These are phyloP conservation scores for Rubia balearica DNA, from an alignment of 305 asterid species.

Conservation along the genomic window DNA sequence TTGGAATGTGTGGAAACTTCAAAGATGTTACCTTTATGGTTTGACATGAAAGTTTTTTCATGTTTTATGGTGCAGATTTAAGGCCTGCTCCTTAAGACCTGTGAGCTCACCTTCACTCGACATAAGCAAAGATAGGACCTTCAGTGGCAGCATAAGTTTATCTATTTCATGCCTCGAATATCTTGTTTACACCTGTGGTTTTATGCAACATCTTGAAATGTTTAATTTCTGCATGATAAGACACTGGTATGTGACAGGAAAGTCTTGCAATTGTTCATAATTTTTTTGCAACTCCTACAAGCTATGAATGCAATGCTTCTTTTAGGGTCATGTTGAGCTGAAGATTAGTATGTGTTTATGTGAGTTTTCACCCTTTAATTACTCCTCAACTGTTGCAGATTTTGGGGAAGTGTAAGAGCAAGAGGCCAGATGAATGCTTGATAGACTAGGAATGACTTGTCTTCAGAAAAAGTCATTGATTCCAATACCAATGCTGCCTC, in stretches of 20 bases:
- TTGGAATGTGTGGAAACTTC: neutral
- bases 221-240: neutral
- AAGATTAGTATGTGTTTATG: neutral
- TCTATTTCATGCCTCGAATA: neutral
- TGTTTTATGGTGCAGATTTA: conserved; percentile 35
- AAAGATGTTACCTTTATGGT: neutral
- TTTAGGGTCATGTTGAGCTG: neutral
- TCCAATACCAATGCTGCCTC: conserved; percentile 28
- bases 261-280: neutral
- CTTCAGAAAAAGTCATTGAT: conserved; percentile 16
- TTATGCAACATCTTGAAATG: neutral
- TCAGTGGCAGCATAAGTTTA: conserved; percentile 18
- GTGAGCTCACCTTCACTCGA: conserved; percentile 50
- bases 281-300: neutral
- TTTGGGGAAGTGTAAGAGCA: conserved; percentile 18
- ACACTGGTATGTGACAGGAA: neutral
- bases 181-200: neutral
- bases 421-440: conserved; percentile 25
- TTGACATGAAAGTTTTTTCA: neutral
- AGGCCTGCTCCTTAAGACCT: conserved; percentile 54
- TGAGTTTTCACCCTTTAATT: neutral
- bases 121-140: conserved; percentile 25
- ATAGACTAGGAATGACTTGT: conserved; percentile 17
- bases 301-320: neutral
- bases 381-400: conserved; percentile 27